phyloP scores from a whole-genome alignment of 2,329 filamentous ascomycete genomes.

The Xylaria sp. region DNA sequence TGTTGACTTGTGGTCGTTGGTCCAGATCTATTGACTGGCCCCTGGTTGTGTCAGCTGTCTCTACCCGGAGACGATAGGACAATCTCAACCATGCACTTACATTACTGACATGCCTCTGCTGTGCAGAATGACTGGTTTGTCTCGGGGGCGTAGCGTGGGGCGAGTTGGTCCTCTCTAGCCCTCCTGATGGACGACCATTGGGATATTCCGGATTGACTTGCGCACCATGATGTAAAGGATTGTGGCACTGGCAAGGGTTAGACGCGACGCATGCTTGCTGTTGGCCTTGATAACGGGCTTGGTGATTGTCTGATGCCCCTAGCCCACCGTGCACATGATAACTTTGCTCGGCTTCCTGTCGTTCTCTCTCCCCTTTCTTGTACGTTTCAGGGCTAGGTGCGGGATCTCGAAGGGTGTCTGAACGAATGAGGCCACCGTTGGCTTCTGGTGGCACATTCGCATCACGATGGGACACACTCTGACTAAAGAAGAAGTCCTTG shows the following conservation, averaged over 20 bases:
- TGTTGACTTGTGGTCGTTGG: neutral
- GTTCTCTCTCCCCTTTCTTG: neutral
- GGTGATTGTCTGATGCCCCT: neutral
- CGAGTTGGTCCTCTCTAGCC: neutral
- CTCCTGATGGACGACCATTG: neutral
- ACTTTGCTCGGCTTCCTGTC: neutral
- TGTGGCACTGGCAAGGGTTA: neutral
- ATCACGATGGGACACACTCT: neutral
- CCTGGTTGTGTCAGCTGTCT: constrained; percentile 1
- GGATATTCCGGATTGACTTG: neutral
- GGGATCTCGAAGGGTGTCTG: constrained; percentile 5
- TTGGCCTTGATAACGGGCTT: neutral
- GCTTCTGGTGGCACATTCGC: neutral
- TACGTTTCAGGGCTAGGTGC: constrained; percentile 6
- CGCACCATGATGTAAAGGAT: neutral
- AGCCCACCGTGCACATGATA: neutral
- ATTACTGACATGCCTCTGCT: neutral
- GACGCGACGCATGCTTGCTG: neutral
- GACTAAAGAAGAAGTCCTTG: neutral
- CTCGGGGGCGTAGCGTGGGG: neutral
- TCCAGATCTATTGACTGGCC: neutral
- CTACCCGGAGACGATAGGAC: neutral
- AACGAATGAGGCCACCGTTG: neutral
- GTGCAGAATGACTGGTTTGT: neutral
- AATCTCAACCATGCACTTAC: neutral